A percentile compares a stretch with the other conserved stretches of the same genome.
These are phyloP conservation scores for Pseudocercospora musae DNA, from an alignment of 2,329 filamentous ascomycete genomes.

Conservation along the genomic window DNA sequence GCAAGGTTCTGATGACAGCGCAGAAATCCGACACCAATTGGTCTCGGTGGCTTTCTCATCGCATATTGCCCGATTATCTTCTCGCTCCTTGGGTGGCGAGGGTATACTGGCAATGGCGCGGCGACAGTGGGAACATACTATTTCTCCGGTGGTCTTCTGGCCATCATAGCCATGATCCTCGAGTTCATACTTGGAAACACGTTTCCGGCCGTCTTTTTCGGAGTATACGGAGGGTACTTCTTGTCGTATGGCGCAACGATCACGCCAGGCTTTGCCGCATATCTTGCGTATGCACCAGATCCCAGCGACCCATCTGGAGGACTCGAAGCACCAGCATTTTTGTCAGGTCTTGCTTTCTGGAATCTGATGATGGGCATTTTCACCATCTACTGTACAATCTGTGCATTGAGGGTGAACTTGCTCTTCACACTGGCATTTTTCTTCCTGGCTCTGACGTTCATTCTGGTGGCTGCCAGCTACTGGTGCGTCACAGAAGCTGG, in stretches of 20 bases:
- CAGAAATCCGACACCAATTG: conserved; percentile 12
- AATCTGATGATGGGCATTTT: conserved; percentile 24
- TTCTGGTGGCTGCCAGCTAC: conserved; percentile 15
- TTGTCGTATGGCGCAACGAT: conserved; percentile 19
- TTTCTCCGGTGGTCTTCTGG: conserved; percentile 37
- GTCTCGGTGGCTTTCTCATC: conserved; percentile 24
- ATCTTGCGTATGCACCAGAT: conserved; percentile 17
- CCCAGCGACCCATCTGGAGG: conserved; percentile 7
- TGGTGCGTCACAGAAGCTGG: conserved; percentile 16
- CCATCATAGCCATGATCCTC: conserved; percentile 33
- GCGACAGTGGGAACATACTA: conserved; percentile 33
- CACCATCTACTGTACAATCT: conserved; percentile 22
- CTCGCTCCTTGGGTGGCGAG: conserved; percentile 23
- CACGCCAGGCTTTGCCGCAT: conserved; percentile 19
- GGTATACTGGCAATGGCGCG: conserved; percentile 15
- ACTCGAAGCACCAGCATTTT: conserved; percentile 11
- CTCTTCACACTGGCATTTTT: conserved; percentile 21
- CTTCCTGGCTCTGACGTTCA: conserved; percentile 21
- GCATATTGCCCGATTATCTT: conserved; percentile 20
- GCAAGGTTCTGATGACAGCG: background rate
- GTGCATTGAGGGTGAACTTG: conserved; percentile 17
- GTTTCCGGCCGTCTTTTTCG: conserved; percentile 27
- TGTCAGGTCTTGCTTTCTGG: conserved; percentile 21
- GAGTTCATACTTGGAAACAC: conserved; percentile 38
- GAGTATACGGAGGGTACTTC: conserved; percentile 26